These are phyloP conservation scores for Pyrrhoderma noxium DNA, from an alignment of 1,284 basidiomycete genomes.

Conservation along the genomic window DNA sequence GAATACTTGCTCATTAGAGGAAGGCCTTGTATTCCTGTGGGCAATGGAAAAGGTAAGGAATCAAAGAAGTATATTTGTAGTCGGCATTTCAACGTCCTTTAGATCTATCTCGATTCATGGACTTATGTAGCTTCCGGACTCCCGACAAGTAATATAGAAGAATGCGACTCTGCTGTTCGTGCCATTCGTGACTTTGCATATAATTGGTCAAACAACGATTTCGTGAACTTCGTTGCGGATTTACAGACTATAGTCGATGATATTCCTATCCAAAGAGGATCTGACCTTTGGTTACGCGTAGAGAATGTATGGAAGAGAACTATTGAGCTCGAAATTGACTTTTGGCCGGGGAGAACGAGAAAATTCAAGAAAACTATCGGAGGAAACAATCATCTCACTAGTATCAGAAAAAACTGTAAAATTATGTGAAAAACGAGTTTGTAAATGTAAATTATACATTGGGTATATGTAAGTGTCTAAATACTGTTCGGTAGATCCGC, in stretches of 20 bases:
- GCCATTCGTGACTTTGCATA: constrained; percentile 46
- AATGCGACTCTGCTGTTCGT: constrained; percentile 21
- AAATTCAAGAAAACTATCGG: no score
- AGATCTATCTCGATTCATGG: constrained; percentile 63
- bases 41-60: constrained; percentile 62
- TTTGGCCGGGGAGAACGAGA: constrained; percentile 40
- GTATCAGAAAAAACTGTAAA: no score
- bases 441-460: no score
- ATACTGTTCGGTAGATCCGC: no score
- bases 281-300: constrained; percentile 35
- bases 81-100: not conserved
- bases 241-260: constrained; percentile 49
- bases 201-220: constrained; percentile 63
- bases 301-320: constrained; percentile 52
- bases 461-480: no score
- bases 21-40: constrained; percentile 67
- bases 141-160: constrained; percentile 12
- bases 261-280: constrained; percentile 34
- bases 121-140: constrained; percentile 35
- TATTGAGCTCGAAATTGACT: constrained; percentile 51
- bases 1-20: constrained; percentile 42
- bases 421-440: no score
- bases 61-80: not conserved
- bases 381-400: no score
- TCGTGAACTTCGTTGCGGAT: constrained; percentile 51